phyloP scores from a whole-genome alignment of 345 rosid genomes.

The Euphorbia pulcherrima region DNA sequence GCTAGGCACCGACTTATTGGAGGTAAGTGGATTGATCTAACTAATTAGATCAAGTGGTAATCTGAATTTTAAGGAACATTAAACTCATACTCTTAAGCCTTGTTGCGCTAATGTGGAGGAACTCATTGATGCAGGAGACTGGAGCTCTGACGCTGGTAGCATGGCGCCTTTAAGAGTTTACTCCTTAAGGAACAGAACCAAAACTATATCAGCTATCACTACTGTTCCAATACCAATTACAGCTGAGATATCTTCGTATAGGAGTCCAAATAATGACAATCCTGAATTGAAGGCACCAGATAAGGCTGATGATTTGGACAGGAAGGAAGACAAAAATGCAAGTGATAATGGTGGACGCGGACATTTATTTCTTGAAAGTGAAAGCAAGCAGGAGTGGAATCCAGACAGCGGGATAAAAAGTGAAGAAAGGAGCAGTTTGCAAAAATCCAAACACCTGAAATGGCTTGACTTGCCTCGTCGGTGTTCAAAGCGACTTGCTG shows the following conservation, averaged over 20 bases:
- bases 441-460: constrained; percentile 19
- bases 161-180: not conserved
- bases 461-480: constrained; percentile 18
- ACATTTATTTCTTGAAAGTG: constrained; percentile 20
- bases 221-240: not conserved
- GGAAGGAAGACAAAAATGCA: constrained; percentile 14
- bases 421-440: constrained; percentile 3
- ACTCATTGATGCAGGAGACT: constrained; percentile 30
- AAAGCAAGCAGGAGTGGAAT: constrained; percentile 25
- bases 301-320: constrained; percentile 22
- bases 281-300: constrained; percentile 1
- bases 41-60: not conserved
- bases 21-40: constrained; percentile 12
- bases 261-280: constrained; percentile 14
- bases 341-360: constrained; percentile 15
- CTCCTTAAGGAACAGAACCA: not conserved
- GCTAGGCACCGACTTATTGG: constrained; percentile 11
- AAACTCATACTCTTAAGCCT: not conserved
- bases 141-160: constrained; percentile 27
- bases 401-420: constrained; percentile 9
- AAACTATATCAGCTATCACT: not conserved
- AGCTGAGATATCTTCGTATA: constrained; percentile 18
- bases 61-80: not conserved
- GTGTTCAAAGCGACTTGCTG: constrained; percentile 32
- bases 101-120: constrained; percentile 18